Evolutionary conservation across 2,329 filamentous ascomycete species (phyloP).

Genomic region (Fusarium sp.): DNA sequence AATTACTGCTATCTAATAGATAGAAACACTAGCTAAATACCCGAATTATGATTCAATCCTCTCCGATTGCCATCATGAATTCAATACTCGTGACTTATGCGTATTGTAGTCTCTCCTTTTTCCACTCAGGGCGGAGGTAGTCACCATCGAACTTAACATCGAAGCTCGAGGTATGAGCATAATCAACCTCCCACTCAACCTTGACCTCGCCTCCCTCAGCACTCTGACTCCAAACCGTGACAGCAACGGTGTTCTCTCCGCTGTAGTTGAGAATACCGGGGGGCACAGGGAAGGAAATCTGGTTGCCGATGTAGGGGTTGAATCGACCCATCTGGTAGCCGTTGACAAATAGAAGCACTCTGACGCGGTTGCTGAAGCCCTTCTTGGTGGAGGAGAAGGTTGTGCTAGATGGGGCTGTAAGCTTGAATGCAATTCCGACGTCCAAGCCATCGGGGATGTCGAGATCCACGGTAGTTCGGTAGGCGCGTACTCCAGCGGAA

Average conservation of each 20-base stretch:
- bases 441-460: slow-evolving; percentile 65
- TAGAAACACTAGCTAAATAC: neutral
- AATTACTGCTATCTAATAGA: neutral
- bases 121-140: slow-evolving; percentile 66
- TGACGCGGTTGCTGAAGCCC: slow-evolving; percentile 55
- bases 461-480: slow-evolving; percentile 66
- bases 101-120: slow-evolving; percentile 54
- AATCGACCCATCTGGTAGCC: slow-evolving; percentile 74
- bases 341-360: slow-evolving; percentile 72
- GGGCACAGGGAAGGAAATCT: slow-evolving; percentile 71
- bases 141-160: slow-evolving; percentile 62
- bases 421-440: slow-evolving; percentile 67
- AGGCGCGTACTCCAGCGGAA: slow-evolving; percentile 67
- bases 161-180: slow-evolving; percentile 66
- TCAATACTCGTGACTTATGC: slow-evolving; percentile 20
- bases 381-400: slow-evolving; percentile 53
- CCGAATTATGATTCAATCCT: neutral
- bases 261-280: slow-evolving; percentile 69
- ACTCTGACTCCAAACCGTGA: slow-evolving; percentile 72
- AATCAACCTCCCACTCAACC: slow-evolving; percentile 66
- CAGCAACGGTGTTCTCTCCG: slow-evolving; percentile 68
- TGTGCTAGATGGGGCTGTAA: slow-evolving; percentile 60
- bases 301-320: slow-evolving; percentile 71
- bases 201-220: slow-evolving; percentile 63
- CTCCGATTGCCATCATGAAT: neutral